These are phyloP conservation scores for Ophiostoma pallidulum DNA, from an alignment of 2,329 filamentous ascomycete genomes.

Conservation along the genomic window DNA sequence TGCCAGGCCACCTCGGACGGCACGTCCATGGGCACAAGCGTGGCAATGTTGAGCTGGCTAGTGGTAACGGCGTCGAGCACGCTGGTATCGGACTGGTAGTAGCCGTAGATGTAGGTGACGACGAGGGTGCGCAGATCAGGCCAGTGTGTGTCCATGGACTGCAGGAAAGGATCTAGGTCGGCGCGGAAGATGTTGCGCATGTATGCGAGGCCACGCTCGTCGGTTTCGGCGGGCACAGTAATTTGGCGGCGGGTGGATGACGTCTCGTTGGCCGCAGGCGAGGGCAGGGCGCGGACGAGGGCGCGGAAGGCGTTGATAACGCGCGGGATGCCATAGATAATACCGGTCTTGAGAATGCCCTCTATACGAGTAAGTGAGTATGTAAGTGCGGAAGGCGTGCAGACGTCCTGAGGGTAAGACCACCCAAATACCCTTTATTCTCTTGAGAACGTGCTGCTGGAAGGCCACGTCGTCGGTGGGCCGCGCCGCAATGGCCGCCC, in stretches of 20 bases:
- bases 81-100: conserved; percentile 21
- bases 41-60: conserved; percentile 20
- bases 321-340: conserved; percentile 22
- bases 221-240: conserved; percentile 10
- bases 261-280: conserved; percentile 17
- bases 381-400: not conserved
- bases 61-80: conserved; percentile 19
- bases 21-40: conserved; percentile 21
- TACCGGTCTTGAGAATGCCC: conserved; percentile 19
- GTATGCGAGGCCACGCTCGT: conserved; percentile 16
- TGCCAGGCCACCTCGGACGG: conserved; percentile 21
- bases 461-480: not conserved
- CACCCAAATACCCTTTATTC: conserved; percentile 9
- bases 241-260: conserved; percentile 17
- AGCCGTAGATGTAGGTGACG: conserved; percentile 21
- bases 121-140: conserved; percentile 20
- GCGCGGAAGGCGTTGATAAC: conserved; percentile 21
- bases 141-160: conserved; percentile 20
- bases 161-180: conserved; percentile 20
- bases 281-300: conserved; percentile 17
- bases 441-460: conserved; percentile 9
- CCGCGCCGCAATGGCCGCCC: not conserved
- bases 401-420: not conserved
- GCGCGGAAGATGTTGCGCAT: conserved; percentile 22
- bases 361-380: conserved; percentile 8